Evolutionary conservation across 139 green algal species (phyloP), one percentile per base, ranked within the genome.

Genomic region (Trebouxia sp.): DNA sequence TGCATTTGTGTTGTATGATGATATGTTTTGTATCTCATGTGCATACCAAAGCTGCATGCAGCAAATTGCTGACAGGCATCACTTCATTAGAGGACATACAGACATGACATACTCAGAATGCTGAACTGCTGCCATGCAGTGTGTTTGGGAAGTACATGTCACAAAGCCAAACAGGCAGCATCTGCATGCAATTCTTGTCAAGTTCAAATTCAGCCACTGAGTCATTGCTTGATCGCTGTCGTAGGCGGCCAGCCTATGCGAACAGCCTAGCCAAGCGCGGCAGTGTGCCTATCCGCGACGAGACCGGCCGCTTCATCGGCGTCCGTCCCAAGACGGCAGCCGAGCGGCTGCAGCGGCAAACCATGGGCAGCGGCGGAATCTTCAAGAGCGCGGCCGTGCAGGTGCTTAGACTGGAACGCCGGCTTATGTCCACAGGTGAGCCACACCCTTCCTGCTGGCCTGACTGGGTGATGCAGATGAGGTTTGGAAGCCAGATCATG

Each of bases 331-430:
- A 78, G 47, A 83, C 82, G 32, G 48, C 76, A 10, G 77, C 82
- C 22, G 82, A 86, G 43, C 41, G 77, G n/a, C 17, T 41, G 42
- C 75, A 82, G 81, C 35, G 41, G 72, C n/a, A 75, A 51, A 14
- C 75, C 1, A 12, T 32, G 39, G 81, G 81, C 42, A 80, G 83
- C 38, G 92, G 93, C 0, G 93, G 93, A 66, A 92, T 95, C 65
- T 97, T 95, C 85, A 97, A 97, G 79, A 81, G 55, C 22, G 93
- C 93, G 6, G 93, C 93, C 3, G 88, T 94, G 5, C 83, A 84
- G 9, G 90, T 97, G 30, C 86, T 97, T 30, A 84, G 88, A 4
- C 48, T 82, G 14, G 88, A 95, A 80, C 75, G 85, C 55, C 90
- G 89, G 37, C 83, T 97, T 5, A 95, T 97, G 92, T 87, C 86